Evolutionary conservation across 2,329 filamentous ascomycete genomes (phyloP), one percentile per base, ranked within the genome.

Genomic region (Lojkania enalia): DNA sequence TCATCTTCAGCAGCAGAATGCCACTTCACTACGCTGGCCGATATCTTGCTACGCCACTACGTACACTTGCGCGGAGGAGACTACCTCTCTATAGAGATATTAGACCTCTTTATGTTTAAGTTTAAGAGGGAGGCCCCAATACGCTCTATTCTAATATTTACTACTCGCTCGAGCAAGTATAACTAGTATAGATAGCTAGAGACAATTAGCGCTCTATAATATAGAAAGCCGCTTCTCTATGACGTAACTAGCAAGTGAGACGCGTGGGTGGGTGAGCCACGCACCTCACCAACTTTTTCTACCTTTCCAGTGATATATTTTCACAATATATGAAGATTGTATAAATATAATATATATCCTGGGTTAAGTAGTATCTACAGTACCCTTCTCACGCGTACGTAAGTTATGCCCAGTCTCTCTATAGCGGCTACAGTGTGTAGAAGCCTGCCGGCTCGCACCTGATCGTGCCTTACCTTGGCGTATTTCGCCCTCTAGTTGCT

Each of bases 61-160:
- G 33, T 39, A 23, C 40, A 35, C 18, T 29, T 23, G 14, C 20
- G 32, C 4, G 15, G 40, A 13, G 40, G 40, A 14, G 20, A 36
- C 21, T 18, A 16, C 30, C 31, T 20, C 40, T 16, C 31, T 15
- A 23, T 23, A 27, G 40, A 42, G 40, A 42, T 42, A 35, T 42
- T 19, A 35, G 31, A 42, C 21, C 40, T 42, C 5, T 42, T 42
- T 23, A 42, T 23, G 19, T 42, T 42, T 36, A 15, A 42, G 20
- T 42, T 42, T 23, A 42, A 42, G 21, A 32, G 14, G 11, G 32
- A 42, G 27, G 42, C 13, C 5, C 35, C 36, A 29, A 45, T 30
- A 14, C 27, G 36, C 35, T 44, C 20, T 23, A 44, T 35, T 16
- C 35, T 44, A 31, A 39, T 44, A 12, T 44, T 44, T 25, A 44